Evolutionary conservation across 2,329 filamentous ascomycete genomes (phyloP).

Genomic region (Bipolaris gigantea): DNA sequence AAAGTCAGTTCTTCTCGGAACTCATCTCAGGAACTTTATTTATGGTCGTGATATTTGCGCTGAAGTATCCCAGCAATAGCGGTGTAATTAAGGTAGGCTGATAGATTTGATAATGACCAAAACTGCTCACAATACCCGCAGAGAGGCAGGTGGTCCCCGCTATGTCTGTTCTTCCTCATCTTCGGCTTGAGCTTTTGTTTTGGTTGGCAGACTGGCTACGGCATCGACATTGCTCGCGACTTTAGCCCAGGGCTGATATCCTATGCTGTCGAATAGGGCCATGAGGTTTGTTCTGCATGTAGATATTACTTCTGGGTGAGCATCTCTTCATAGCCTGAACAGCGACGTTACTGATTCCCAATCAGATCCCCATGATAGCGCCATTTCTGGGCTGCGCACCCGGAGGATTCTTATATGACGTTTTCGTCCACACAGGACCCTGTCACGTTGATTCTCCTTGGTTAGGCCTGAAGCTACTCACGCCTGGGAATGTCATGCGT

Average conservation of each 20-base stretch:
- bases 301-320: slow-evolving; percentile 73
- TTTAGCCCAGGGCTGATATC: slow-evolving; percentile 69
- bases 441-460: slow-evolving; percentile 70
- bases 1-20: slow-evolving; percentile 71
- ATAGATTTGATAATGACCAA: background rate
- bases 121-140: background rate
- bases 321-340: background rate
- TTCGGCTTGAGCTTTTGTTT: slow-evolving; percentile 74
- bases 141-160: slow-evolving; percentile 48
- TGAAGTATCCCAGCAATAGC: slow-evolving; percentile 59
- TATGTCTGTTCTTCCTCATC: slow-evolving; percentile 69
- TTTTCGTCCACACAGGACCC: slow-evolving; percentile 65
- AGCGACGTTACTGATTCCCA: background rate
- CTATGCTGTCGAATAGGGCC: slow-evolving; percentile 69
- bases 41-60: slow-evolving; percentile 72
- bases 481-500: slow-evolving; percentile 26
- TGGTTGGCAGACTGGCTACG: slow-evolving; percentile 76
- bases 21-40: slow-evolving; percentile 68
- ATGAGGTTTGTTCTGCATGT: slow-evolving; percentile 67
- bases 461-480: slow-evolving; percentile 62
- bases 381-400: slow-evolving; percentile 62
- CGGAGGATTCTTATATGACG: slow-evolving; percentile 37
- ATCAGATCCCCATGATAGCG: slow-evolving; percentile 69
- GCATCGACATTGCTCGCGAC: slow-evolving; percentile 73
- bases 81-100: slow-evolving; percentile 36